Base-by-base conservation (phyloP, 768 basidiomycete species). In the Basidioascus undulatus region DNA sequence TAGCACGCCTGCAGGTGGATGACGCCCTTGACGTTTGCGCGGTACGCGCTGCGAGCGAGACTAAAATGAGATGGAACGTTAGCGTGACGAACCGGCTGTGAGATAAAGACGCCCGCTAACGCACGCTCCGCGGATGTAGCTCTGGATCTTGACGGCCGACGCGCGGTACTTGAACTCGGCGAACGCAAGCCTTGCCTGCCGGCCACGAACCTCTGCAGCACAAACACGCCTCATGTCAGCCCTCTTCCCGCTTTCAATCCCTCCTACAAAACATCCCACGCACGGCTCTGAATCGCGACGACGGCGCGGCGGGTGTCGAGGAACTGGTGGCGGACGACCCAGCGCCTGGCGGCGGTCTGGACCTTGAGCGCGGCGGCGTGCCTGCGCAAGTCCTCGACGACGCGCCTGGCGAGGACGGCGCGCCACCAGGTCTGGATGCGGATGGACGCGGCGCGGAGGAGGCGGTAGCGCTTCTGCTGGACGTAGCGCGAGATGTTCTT, bases 341-440 rank as follows among this genome's bases (percentile, higher is more conserved):
- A 87, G 6, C 71, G 63, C 42, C 92, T 65, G 40, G 72, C 61
- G 12, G 66, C 69, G 27, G 62, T 69, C 56, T 98, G 92, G 25
- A 98, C 60, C 47, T 71, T 67, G 41, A 68, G 64, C 10, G 83
- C 83, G 19, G 80, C 72, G 18, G 65, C 68, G 56, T 86, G 70
- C 41, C 71, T 68, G 43, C 79, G 68, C 43, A 86, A 69, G 43
- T 59, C 60, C 49, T 74, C 67, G 11, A 78, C 81, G 20, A 80
- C 61, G 40, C 66, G 65, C 54, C 64, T 69, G 1, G 86, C 89
- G 48, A 74, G 49, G 35, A 83, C 68, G n/a, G 80, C 76, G 46
- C 89, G 70, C 82, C 84, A 94, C 76, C 82, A 79, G 0, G 81
- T 75, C 58, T 98, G 92, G 28, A 98, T 74, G 53, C 62, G 74